phyloP scores from a whole-genome alignment of 805 yeast genomes.

The Ogataea nakhonphanomensis region DNA sequence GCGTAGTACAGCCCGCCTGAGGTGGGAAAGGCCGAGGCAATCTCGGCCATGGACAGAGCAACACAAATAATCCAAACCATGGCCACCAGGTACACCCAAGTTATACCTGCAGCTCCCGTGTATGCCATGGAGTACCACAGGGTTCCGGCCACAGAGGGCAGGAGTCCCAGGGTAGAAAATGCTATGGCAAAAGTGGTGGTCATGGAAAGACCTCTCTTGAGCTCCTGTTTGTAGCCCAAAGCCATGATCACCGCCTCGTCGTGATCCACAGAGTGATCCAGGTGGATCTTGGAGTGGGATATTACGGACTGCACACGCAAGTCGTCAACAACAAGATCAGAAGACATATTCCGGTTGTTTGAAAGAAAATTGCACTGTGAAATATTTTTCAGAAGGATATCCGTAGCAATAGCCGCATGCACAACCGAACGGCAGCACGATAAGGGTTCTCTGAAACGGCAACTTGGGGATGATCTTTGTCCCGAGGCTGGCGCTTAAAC shows the following conservation, averaged over 20 bases:
- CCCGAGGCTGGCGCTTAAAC: too few relatives aligned
- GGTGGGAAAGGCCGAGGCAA: conserved; percentile 64
- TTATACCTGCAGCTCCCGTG: conserved; percentile 59
- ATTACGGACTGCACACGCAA: conserved; percentile 20
- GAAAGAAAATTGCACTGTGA: background rate
- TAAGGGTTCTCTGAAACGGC: background rate
- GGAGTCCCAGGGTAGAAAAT: conserved; percentile 60
- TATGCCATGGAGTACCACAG: conserved; percentile 57
- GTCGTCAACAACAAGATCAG: conserved; percentile 23
- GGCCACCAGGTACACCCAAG: conserved; percentile 61
- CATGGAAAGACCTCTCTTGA: conserved; percentile 57
- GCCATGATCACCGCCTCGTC: conserved; percentile 56
- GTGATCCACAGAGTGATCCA: conserved; percentile 45
- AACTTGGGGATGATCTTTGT: background rate
- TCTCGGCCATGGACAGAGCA: conserved; percentile 61
- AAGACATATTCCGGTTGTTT: conserved; percentile 11
- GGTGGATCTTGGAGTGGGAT: conserved; percentile 27
- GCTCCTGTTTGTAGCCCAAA: conserved; percentile 62
- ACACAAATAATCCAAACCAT: conserved; percentile 54
- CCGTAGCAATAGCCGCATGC: conserved; percentile 6
- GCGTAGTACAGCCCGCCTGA: conserved; percentile 70
- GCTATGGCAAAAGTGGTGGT: conserved; percentile 59
- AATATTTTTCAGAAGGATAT: background rate
- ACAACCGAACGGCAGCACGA: conserved; percentile 1
- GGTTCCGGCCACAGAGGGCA: conserved; percentile 67